A percentile compares a stretch with the other conserved stretches of the same genome.
Evolutionary conservation across 306 rosid species (phyloP).

Genomic region (Rubus idaeus): DNA sequence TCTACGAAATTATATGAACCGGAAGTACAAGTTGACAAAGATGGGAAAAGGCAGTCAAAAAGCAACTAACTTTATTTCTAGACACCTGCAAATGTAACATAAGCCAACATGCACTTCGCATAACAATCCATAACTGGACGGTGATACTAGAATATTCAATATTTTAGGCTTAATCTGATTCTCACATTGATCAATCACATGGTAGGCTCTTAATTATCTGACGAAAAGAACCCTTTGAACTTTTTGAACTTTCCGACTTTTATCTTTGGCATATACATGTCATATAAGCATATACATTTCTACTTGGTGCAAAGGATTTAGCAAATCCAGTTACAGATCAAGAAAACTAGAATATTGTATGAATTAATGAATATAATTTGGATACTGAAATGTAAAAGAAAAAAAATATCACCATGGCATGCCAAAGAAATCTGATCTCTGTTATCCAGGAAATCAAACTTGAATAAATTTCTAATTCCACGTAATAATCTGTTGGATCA

Average conservation of each 20-base stretch:
- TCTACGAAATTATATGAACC: not conserved
- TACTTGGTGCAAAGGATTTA: not conserved
- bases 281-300: not conserved
- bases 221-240: not conserved
- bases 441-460: not conserved
- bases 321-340: not conserved
- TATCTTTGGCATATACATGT: not conserved
- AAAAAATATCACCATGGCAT: not conserved
- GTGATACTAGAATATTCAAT: not conserved
- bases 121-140: not conserved
- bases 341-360: not conserved
- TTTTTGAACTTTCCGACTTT: not conserved
- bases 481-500: not conserved
- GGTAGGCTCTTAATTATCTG: not conserved
- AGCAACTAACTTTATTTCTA: not conserved
- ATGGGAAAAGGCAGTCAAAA: not conserved
- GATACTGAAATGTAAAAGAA: not conserved
- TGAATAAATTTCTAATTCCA: not conserved
- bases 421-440: not conserved
- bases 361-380: not conserved
- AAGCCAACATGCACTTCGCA: not conserved
- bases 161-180: not conserved
- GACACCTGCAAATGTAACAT: not conserved
- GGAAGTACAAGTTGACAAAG: constrained; percentile 1
- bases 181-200: not conserved